Conservation (phyloP, 2,329 filamentous ascomycete genomes). For the Aspergillus costaricaensis region DNA sequence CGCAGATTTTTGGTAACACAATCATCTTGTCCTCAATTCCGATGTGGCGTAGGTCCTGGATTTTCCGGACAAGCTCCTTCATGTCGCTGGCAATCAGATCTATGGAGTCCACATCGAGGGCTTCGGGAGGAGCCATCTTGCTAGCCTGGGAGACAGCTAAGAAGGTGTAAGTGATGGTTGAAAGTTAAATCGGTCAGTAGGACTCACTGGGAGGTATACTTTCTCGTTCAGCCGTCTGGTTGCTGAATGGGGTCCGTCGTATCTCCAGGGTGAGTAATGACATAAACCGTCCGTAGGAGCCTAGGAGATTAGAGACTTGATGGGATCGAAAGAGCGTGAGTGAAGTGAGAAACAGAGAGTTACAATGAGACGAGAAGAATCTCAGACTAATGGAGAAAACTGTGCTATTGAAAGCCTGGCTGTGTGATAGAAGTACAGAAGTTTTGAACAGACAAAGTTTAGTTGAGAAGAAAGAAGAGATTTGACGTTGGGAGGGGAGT, state of each 20-base stretch:
- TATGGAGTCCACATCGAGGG: slow-evolving; percentile 23
- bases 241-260: background rate
- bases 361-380: too few species aligned
- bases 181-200: background rate
- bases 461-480: background rate
- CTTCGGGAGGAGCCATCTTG: background rate
- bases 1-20: slow-evolving; percentile 73
- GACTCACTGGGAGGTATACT: background rate
- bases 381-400: too few species aligned
- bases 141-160: slow-evolving; percentile 3
- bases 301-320: too few species aligned
- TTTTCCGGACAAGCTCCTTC: slow-evolving; percentile 41
- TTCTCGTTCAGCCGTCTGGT: background rate
- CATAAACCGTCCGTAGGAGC: background rate
- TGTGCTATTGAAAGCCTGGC: too few species aligned
- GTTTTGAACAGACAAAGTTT: background rate
- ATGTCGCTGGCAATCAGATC: slow-evolving; percentile 36
- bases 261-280: background rate
- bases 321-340: too few species aligned
- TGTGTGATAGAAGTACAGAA: background rate
- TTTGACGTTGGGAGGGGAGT: background rate
- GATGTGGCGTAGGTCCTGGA: slow-evolving; percentile 65
- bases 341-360: too few species aligned
- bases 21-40: slow-evolving; percentile 69
- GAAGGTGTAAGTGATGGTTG: background rate